These are phyloP conservation scores for Fagopyrum tataricum DNA, from an alignment of 148 eudicot genomes.

Conservation along the genomic window DNA sequence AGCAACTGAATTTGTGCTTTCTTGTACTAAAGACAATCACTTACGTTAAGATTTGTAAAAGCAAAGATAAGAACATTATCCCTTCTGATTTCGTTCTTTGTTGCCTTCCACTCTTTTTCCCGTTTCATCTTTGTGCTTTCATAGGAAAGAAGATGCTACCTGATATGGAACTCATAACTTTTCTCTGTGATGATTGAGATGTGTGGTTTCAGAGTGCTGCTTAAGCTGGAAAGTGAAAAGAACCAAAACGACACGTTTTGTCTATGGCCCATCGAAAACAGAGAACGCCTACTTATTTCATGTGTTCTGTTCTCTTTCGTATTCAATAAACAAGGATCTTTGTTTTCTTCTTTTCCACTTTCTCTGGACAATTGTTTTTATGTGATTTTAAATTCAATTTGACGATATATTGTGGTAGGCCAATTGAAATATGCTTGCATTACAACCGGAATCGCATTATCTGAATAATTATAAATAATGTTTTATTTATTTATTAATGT, in stretches of 20 bases:
- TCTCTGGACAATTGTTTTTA: background rate
- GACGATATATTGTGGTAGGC: background rate
- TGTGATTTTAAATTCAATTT: background rate
- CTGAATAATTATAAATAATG: no score
- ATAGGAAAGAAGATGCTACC: background rate
- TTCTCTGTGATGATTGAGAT: background rate
- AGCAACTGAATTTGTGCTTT: background rate
- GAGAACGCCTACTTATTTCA: background rate
- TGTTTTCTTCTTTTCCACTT: background rate
- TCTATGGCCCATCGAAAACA: conserved; percentile 5
- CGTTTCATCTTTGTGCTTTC: background rate
- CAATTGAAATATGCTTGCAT: background rate
- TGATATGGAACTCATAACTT: background rate
- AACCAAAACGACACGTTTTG: background rate
- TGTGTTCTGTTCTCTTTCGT: background rate
- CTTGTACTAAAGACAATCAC: background rate
- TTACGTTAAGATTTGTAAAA: conserved; percentile 1
- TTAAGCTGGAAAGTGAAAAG: background rate
- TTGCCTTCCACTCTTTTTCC: background rate
- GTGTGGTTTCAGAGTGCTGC: conserved; percentile 4
- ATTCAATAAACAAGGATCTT: background rate
- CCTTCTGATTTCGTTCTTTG: background rate
- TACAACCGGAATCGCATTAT: background rate
- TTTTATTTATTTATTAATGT: no score
- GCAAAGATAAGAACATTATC: conserved; percentile 9